These are phyloP conservation scores for Phytopythium kandeliae DNA, from an alignment of 352 stramenopile genomes.

Conservation along the genomic window DNA sequence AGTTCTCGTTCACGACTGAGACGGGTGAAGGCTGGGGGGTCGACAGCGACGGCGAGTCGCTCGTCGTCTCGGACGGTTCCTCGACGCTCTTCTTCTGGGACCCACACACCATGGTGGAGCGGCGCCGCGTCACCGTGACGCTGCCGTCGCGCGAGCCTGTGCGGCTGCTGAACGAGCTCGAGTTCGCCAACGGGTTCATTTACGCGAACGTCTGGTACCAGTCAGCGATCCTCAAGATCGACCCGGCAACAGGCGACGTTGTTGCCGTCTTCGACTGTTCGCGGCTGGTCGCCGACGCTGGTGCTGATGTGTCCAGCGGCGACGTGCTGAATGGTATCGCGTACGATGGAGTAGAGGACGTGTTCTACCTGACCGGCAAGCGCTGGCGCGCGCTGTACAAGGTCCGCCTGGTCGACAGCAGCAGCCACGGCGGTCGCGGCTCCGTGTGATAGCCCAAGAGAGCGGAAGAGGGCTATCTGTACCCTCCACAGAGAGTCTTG, in stretches of 20 bases:
- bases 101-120: slow-evolving; percentile 60
- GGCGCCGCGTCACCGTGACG: slow-evolving; percentile 61
- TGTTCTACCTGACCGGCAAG: slow-evolving; percentile 94
- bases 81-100: slow-evolving; percentile 91
- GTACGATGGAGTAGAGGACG: slow-evolving; percentile 82
- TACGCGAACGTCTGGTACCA: slow-evolving; percentile 96
- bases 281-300: slow-evolving; percentile 48
- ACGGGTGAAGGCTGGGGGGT: slow-evolving; percentile 93
- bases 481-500: too few species aligned
- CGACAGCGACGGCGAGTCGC: slow-evolving; percentile 59
- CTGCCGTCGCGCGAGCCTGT: slow-evolving; percentile 38
- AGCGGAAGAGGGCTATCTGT: too few species aligned
- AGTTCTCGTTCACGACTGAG: slow-evolving; percentile 74
- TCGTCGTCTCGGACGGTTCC: slow-evolving; percentile 89
- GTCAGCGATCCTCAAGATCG: slow-evolving; percentile 90
- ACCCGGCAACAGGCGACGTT: slow-evolving; percentile 78
- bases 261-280: slow-evolving; percentile 88
- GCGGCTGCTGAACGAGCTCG: slow-evolving; percentile 91
- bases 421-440: background rate
- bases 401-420: slow-evolving; percentile 60
- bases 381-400: slow-evolving; percentile 90
- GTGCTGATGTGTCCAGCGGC: slow-evolving; percentile 36
- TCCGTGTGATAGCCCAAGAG: too few species aligned
- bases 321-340: slow-evolving; percentile 94
- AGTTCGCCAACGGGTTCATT: slow-evolving; percentile 89